Conservation (phyloP, 176 grass and related monocot species). For the Aegilops sharonensis region DNA sequence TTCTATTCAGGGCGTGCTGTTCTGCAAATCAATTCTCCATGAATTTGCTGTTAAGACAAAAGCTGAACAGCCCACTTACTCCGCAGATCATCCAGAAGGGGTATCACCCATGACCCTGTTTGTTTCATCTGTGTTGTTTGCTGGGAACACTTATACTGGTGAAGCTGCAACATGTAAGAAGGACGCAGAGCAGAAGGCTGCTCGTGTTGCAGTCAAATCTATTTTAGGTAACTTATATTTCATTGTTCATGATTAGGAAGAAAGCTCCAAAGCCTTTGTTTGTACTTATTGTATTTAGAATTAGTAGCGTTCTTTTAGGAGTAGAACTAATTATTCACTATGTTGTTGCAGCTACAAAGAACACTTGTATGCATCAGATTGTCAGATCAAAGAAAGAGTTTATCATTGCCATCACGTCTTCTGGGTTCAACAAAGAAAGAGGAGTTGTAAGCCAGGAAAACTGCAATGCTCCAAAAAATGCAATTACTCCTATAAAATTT, state of each 20-base stretch:
- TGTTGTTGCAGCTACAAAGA: slow-evolving; percentile 39
- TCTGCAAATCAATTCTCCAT: slow-evolving; percentile 71
- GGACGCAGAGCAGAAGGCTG: slow-evolving; percentile 65
- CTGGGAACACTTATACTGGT: slow-evolving; percentile 51
- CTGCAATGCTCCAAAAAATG: not conserved
- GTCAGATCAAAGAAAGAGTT: slow-evolving; percentile 47
- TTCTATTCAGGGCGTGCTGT: slow-evolving; percentile 28
- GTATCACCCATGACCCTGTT: not conserved
- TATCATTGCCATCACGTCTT: slow-evolving; percentile 15
- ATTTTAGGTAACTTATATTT: slow-evolving; percentile 66
- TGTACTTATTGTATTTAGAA: slow-evolving; percentile 9
- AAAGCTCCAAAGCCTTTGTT: not conserved
- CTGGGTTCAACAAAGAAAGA: slow-evolving; percentile 4
- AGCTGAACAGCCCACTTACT: slow-evolving; percentile 36
- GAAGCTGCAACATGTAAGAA: slow-evolving; percentile 52
- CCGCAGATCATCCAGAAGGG: not conserved
- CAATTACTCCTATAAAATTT: slow-evolving; percentile 1
- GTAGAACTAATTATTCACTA: slow-evolving; percentile 19
- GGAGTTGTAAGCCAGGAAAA: slow-evolving; percentile 4
- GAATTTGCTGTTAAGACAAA: slow-evolving; percentile 58
- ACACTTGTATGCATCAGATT: slow-evolving; percentile 39
- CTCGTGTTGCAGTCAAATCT: slow-evolving; percentile 43
- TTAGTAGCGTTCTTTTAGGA: not conserved
- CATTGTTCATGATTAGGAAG: slow-evolving; percentile 17
- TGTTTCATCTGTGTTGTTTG: slow-evolving; percentile 48